Percentiles rank a stretch among this genome's conserved stretches.
Conservation (phyloP, 805 yeast genomes). For the Lipomyces starkeyi region DNA sequence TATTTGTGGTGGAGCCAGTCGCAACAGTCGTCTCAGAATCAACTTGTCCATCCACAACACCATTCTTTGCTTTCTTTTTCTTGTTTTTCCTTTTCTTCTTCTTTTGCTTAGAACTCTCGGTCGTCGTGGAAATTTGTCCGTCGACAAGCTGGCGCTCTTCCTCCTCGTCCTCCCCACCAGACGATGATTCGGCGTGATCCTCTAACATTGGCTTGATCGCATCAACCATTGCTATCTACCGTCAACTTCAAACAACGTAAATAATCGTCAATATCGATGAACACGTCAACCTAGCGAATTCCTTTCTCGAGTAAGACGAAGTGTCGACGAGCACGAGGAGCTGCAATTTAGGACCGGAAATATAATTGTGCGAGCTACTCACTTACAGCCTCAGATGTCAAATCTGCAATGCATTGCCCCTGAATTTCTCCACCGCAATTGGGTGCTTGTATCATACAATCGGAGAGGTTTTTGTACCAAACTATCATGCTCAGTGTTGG, state of each 20-base stretch:
- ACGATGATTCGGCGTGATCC: conserved; percentile 7
- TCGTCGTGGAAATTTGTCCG: conserved; percentile 6
- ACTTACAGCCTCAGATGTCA: not conserved
- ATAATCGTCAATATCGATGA: not conserved
- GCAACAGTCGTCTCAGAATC: not conserved
- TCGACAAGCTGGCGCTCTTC: conserved; percentile 2
- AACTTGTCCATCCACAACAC: not conserved
- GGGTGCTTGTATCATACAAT: no score
- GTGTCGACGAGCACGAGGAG: no score
- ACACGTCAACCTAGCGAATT: not conserved
- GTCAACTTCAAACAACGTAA: not conserved
- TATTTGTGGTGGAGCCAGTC: not conserved
- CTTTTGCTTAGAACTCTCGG: conserved; percentile 10
- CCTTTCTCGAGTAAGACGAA: no score
- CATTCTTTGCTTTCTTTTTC: conserved; percentile 28
- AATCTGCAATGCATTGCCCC: not conserved
- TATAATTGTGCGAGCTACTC: not conserved
- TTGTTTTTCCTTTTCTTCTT: conserved; percentile 30
- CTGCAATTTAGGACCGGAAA: no score
- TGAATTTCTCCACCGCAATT: not conserved
- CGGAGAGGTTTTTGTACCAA: not conserved
- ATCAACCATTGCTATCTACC: not conserved
- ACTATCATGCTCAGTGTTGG: not conserved
- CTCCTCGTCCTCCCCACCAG: conserved; percentile 17
- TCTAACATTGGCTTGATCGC: not conserved